Base-by-base conservation (phyloP, 352 stramenopile genomes). In the Plasmopara muralis region DNA sequence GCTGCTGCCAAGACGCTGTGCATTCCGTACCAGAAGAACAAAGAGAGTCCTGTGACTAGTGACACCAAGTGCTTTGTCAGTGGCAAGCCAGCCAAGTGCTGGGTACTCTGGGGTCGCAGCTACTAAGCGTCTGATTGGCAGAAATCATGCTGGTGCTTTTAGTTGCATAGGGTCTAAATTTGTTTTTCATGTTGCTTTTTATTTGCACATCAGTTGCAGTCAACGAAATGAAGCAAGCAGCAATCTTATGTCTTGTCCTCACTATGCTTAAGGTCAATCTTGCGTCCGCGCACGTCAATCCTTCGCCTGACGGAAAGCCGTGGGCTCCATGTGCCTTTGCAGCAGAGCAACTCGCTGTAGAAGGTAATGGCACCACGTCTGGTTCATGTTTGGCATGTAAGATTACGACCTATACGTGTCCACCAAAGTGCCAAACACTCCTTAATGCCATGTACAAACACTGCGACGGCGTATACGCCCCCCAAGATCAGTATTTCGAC, bases 1-100 rank as follows among this genome's bases (percentile, higher is more conserved):
- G 95, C 97, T 6, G 96, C 96, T 4, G 97, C 96, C 50, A 99
- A 99, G 85, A 99, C 96, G 28, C 76, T 99, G 18, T 99, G 97
- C 74, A 98, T 99, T 53, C 97, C 97, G 18, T 98, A 98, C 65
- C 89, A 97, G 59, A 93, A 99, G 60, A 89, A 91, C 53, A 64
- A 72, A 10, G 59, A 64, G 53, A 66, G 15, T 42, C 79, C 80
- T 13, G 77, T 99, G 12, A 83, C 73, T 10, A 80, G 94, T 43
- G 95, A 95, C 38, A 93, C 89, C 31, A 98, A 96, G 72, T 99
- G 97, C 76, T 98, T 99, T 75, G 91, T 98, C 43, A 98, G 88
- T 74, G 97, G 96, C 55, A 92, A 98, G 68, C 85, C 85, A n/a
- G 97, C 97, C 35, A 99, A 81, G 65, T 84, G 69, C 70, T 93